Conservation (phyloP, 148 eudicot species). For the Silene conica region DNA sequence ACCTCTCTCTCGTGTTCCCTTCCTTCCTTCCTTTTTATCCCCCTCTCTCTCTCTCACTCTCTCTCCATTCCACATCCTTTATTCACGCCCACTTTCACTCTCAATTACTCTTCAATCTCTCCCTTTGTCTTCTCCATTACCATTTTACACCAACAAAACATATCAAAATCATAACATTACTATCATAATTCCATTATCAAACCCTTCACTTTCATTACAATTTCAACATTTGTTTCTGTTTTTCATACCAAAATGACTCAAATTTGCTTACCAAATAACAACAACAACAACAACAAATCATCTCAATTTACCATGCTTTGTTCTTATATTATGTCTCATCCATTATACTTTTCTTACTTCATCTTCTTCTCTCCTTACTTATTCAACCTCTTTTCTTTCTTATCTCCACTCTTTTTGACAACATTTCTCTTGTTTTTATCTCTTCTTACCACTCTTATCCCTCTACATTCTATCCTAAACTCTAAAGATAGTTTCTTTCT, state of each 20-base stretch:
- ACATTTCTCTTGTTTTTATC: conserved; percentile 48
- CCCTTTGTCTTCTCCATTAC: neutral
- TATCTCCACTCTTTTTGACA: conserved; percentile 73
- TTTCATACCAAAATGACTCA: conserved; percentile 38
- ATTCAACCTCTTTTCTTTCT: conserved; percentile 54
- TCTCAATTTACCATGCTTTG: conserved; percentile 33
- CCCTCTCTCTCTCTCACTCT: neutral
- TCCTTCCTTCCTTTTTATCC: neutral
- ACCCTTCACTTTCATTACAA: neutral
- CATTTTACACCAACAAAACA: neutral
- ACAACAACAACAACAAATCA: conserved; percentile 19
- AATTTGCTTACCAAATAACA: conserved; percentile 28
- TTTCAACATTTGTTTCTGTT: conserved; percentile 4
- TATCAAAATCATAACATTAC: neutral
- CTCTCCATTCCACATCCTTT: conserved; percentile 28
- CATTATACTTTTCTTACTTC: conserved; percentile 67
- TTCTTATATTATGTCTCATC: conserved; percentile 46
- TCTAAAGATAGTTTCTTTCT: conserved; percentile 34
- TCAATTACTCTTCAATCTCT: conserved; percentile 23
- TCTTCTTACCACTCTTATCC: conserved; percentile 30
- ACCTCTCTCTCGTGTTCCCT: neutral
- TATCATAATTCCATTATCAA: neutral
- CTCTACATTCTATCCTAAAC: neutral
- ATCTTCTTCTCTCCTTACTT: conserved; percentile 85
- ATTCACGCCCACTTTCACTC: conserved; percentile 55